A percentile compares a stretch with the other conserved stretches of the same genome.
Conservation (phyloP, 345 rosid species). For the Eutrema yunnanense region DNA sequence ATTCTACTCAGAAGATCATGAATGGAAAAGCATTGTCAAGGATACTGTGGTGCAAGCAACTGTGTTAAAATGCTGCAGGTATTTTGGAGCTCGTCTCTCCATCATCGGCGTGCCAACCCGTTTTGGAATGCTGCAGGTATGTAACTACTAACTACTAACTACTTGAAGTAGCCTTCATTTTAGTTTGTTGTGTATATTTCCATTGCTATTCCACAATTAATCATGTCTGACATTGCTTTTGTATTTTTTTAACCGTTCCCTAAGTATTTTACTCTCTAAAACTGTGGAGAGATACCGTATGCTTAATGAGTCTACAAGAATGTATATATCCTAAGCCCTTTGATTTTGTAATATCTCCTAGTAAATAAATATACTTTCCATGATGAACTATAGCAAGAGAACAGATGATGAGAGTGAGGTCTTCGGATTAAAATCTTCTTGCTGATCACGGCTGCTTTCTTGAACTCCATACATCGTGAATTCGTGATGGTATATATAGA, state of each 20-base stretch:
- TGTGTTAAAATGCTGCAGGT: constrained; percentile 6
- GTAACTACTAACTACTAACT: background rate
- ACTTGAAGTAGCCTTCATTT: background rate
- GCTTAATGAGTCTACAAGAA: constrained; percentile 48
- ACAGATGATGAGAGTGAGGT: constrained; percentile 30
- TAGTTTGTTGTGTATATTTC: constrained; percentile 9
- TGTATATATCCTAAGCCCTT: constrained; percentile 45
- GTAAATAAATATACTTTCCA: constrained; percentile 36
- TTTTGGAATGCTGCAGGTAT: constrained; percentile 14
- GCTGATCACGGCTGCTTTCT: constrained; percentile 19
- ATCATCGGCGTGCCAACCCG: background rate
- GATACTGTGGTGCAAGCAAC: background rate
- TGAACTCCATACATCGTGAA: constrained; percentile 3
- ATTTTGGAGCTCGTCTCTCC: constrained; percentile 1
- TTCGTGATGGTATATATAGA: constrained; percentile 10
- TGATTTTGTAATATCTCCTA: constrained; percentile 33
- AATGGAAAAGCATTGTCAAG: background rate
- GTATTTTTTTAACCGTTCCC: constrained; percentile 19
- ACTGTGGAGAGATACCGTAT: constrained; percentile 40
- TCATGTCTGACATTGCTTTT: background rate
- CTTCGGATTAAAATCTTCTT: constrained; percentile 28
- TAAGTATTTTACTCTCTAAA: constrained; percentile 45
- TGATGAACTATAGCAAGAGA: constrained; percentile 37
- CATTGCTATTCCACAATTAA: constrained; percentile 21
- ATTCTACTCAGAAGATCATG: background rate